A percentile compares a stretch with the other conserved stretches of the same genome.
Conservation (phyloP, 495 filamentous ascomycete genomes). For the Neurospora sp. region DNA sequence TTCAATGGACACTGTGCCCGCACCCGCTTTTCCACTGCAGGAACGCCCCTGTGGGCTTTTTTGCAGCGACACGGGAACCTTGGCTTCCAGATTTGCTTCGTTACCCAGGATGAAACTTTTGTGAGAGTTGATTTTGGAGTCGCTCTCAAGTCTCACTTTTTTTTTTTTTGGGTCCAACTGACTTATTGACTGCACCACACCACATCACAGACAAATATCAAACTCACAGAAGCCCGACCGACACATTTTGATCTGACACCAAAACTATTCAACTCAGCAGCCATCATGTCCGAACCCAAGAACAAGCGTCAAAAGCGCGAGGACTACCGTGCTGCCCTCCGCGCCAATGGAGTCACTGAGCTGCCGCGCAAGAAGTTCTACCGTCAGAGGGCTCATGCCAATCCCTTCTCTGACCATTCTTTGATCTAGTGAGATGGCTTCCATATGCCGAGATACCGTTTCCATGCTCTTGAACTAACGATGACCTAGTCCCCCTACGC, state of each 20-base stretch:
- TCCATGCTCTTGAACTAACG: not conserved
- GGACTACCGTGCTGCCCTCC: constrained; percentile 47
- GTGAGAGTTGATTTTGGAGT: not conserved
- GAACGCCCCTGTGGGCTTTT: not conserved
- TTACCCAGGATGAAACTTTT: not conserved
- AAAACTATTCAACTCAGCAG: constrained; percentile 1
- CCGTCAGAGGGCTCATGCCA: constrained; percentile 91
- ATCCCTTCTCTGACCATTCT: constrained; percentile 90
- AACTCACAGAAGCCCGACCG: not conserved
- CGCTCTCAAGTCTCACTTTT: not conserved
- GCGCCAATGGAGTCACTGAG: constrained; percentile 15
- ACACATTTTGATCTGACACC: not conserved
- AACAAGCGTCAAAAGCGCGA: constrained; percentile 66
- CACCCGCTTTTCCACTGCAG: not conserved
- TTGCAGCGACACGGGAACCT: not conserved
- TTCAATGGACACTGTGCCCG: not conserved
- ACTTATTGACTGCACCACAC: not conserved
- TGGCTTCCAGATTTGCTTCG: not conserved
- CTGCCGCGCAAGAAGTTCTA: constrained; percentile 92
- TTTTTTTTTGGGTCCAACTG: not conserved
- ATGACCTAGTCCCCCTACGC: constrained; percentile 58
- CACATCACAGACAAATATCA: not conserved
- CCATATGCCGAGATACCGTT: not conserved
- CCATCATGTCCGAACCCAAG: constrained; percentile 40
- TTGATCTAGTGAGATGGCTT: constrained; percentile 60